phyloP scores from a whole-genome alignment of 2,329 filamentous ascomycete genomes.

The Scedosporium apiospermum region DNA sequence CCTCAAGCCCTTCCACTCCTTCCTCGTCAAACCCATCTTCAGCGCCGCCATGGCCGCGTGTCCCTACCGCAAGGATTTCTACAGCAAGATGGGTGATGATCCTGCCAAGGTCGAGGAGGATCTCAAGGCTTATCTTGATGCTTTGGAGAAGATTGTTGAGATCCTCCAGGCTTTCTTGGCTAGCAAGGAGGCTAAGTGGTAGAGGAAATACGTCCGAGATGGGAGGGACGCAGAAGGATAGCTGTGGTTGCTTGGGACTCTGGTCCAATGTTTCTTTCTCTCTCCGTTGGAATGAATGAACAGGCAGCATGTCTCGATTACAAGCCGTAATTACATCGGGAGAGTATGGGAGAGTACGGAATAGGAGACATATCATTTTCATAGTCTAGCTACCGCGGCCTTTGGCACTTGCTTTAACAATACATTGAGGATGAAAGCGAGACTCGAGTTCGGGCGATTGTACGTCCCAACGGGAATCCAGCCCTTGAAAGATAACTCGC shows the following conservation, averaged over 20 bases:
- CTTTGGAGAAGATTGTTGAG: slow-evolving; percentile 66
- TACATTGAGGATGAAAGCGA: too few species aligned
- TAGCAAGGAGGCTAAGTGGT: slow-evolving; percentile 51
- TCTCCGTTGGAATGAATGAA: too few species aligned
- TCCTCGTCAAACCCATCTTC: slow-evolving; percentile 87
- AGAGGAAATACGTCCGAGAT: slow-evolving; percentile 17
- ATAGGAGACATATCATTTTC: too few species aligned
- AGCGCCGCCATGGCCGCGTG: slow-evolving; percentile 85
- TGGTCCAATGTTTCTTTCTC: too few species aligned
- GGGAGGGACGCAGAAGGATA: not conserved
- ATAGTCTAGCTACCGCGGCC: too few species aligned
- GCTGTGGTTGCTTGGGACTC: not conserved
- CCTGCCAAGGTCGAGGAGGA: slow-evolving; percentile 51
- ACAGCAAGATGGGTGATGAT: slow-evolving; percentile 70
- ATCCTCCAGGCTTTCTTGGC: slow-evolving; percentile 58
- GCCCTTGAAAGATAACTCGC: too few species aligned
- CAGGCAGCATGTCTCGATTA: too few species aligned
- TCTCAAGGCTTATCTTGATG: slow-evolving; percentile 62
- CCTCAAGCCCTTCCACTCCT: slow-evolving; percentile 84
- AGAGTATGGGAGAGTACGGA: too few species aligned
- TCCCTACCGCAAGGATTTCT: slow-evolving; percentile 91
- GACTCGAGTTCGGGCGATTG: too few species aligned
- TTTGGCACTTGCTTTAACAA: too few species aligned
- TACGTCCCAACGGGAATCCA: too few species aligned
- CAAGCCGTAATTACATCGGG: too few species aligned